Evolutionary conservation across 371 early-diverging fungal species (phyloP), one percentile per base, ranked within the genome.

Genomic region (Synchytrium microbalum): DNA sequence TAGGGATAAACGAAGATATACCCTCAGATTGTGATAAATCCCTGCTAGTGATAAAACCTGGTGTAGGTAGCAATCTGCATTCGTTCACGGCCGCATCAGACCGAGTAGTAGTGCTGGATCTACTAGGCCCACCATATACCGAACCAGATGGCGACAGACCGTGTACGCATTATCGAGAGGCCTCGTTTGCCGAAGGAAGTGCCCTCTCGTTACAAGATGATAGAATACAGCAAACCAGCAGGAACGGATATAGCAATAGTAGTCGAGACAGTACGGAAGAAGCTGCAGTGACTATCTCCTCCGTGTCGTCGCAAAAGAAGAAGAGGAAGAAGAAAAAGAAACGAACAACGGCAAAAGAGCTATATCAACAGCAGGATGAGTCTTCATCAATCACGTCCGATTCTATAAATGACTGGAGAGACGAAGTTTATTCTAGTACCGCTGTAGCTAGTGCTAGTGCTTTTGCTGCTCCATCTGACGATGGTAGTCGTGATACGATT

Each of bases 21-120:
- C 32, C 56, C 3, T 52, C 67, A 23, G 24, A 16, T 3, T 52
- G 1, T 28, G 2, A 27, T 25, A 62, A 51, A 38, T 71, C 72
- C 5, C 61, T 75, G 19, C 64, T 75, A 33, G 59, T 59, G 52
- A 75, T 75, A 53, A 23, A 32, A 3, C 75, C 75, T 10, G 29
- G 28, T 24, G 25, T 54, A n/a, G 74, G 75, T 19, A 65, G 69
- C n/a, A 73, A 66, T 63, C 57, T 78, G 30, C 78, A 78, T 61
- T 73, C 74, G 8, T 78, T 75, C 64, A 72, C 68, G 24, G 74
- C 74, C n/a, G 62, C 68, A 1, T 75, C 78, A 5, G 76, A 78
- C 31, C 30, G 52, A 28, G 74, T 69, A 10, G 70, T 76, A n/a
- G 55, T 78, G 23, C 60, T 78, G 0, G 78, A 78, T 60, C 61